phyloP scores from a whole-genome alignment of 768 basidiomycete species.

The Lentinus tigrinus region DNA sequence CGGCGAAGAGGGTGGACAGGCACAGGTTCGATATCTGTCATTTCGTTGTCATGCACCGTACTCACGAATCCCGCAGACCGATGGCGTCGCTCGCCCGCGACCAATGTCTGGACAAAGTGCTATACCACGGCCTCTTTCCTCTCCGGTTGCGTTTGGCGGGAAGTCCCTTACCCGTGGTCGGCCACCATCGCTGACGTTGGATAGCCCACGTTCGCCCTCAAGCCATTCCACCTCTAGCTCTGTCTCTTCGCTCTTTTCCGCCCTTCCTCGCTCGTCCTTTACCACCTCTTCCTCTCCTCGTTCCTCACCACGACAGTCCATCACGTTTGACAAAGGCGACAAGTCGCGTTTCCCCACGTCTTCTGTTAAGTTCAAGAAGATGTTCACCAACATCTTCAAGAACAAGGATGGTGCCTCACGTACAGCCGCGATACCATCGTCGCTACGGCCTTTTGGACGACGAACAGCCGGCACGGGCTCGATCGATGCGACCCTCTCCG shows the following conservation, averaged over 20 bases:
- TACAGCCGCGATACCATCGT: neutral
- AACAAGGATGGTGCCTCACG: constrained; percentile 5
- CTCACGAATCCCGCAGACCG: neutral
- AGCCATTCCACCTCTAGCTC: constrained; percentile 14
- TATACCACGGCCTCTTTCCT: constrained; percentile 12
- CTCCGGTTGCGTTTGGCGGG: constrained; percentile 4
- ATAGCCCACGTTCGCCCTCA: constrained; percentile 2
- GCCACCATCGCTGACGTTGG: constrained; percentile 10
- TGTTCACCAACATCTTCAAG: constrained; percentile 19
- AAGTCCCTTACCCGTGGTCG: neutral
- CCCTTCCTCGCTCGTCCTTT: constrained; percentile 14
- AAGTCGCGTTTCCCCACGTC: constrained; percentile 10
- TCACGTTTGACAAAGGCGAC: constrained; percentile 6
- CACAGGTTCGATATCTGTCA: neutral
- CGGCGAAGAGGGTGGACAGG: neutral
- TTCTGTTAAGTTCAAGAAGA: constrained; percentile 16
- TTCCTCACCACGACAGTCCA: constrained; percentile 4
- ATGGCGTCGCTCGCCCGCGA: constrained; percentile 1
- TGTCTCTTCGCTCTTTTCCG: constrained; percentile 14
- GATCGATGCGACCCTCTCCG: constrained; percentile 11
- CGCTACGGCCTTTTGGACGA: constrained; percentile 2
- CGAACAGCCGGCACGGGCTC: constrained; percentile 7
- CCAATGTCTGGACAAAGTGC: constrained; percentile 10
- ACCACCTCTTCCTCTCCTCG: constrained; percentile 10
- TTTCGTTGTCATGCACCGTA: neutral